Conservation (phyloP, 176 grass and related monocot genomes). For the Olyra latifolia region DNA sequence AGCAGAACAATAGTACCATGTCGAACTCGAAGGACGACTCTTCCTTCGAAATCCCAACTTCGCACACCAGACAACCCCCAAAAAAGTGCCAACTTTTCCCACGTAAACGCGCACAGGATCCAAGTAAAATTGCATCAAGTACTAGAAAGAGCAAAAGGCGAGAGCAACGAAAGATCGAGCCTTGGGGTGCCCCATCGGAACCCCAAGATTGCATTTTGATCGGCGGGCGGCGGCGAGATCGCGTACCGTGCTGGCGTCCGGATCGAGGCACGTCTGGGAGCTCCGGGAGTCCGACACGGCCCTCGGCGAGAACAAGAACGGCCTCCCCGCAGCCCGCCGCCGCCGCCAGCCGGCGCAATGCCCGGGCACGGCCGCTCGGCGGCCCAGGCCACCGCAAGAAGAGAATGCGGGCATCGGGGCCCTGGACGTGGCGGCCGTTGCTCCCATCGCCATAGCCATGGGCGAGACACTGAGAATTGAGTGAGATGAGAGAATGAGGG, state of each 20-base stretch:
- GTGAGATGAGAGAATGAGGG: no score
- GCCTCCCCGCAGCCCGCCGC: slow-evolving; percentile 33
- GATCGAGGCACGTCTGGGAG: slow-evolving; percentile 96
- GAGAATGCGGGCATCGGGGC: slow-evolving; percentile 36
- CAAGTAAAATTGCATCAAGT: neutral
- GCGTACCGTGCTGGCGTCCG: slow-evolving; percentile 88
- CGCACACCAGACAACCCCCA: neutral
- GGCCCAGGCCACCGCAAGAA: neutral
- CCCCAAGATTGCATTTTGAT: neutral
- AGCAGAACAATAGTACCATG: neutral
- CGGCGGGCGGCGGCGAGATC: neutral
- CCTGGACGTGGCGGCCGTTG: slow-evolving; percentile 25
- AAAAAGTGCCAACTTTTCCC: neutral
- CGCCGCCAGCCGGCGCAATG: slow-evolving; percentile 24
- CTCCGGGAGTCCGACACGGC: slow-evolving; percentile 78
- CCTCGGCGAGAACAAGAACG: slow-evolving; percentile 59
- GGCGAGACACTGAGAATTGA: neutral
- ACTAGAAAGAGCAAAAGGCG: neutral
- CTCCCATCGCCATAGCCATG: slow-evolving; percentile 60
- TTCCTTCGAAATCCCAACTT: slow-evolving; percentile 13
- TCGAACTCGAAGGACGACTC: slow-evolving; percentile 2
- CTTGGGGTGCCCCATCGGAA: neutral
- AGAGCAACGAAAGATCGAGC: neutral
- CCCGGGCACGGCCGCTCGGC: neutral
- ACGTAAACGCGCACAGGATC: slow-evolving; percentile 4